Evolutionary conservation across 2,329 filamentous ascomycete species (phyloP), one percentile per base, ranked within the genome.

Genomic region (Tothia fuscella): DNA sequence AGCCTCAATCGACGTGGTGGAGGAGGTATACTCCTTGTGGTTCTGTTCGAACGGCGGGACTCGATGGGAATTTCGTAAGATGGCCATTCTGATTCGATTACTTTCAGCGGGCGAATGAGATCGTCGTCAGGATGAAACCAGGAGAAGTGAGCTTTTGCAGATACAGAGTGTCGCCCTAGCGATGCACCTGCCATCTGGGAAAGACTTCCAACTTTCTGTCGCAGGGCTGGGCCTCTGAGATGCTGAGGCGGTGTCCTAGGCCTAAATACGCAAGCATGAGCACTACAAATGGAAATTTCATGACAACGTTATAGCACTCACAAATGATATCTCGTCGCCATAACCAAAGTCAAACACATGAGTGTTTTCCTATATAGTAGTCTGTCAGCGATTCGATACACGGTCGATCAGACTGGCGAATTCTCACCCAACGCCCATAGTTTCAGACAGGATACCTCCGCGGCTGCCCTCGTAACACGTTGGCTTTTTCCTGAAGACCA

Each of bases 301-400:
- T n/a, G n/a, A n/a, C n/a, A n/a, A n/a, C n/a, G n/a, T n/a, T n/a
- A n/a, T n/a, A n/a, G n/a, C n/a, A n/a, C n/a, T n/a, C n/a, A n/a
- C n/a, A 78, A 72, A 47, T 88, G 72, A 24, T 78, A 67, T 50
- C 74, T 77, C 0, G 85, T 93, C 3, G 85, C 79, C 20, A 93
- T 65, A 29, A 95, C 64, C n/a, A 69, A 52, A 4, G 68, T 58
- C 2, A 96, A 63, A 48, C 82, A 89, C 9, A 95, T 93, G 20
- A 95, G 62, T 0, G 89, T 95, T 63, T 95, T 96, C 0, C 89
- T 88, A 35, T n/a, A n/a, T n/a, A n/a, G n/a, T n/a, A n/a, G n/a
- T n/a, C n/a, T n/a, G n/a, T n/a, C n/a, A n/a, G n/a, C n/a, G n/a
- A n/a, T n/a, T n/a, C n/a, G n/a, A n/a, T 66, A 63, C 22, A 71